phyloP scores from a whole-genome alignment of 2,329 filamentous ascomycete species.

The Whalleya microplaca region DNA sequence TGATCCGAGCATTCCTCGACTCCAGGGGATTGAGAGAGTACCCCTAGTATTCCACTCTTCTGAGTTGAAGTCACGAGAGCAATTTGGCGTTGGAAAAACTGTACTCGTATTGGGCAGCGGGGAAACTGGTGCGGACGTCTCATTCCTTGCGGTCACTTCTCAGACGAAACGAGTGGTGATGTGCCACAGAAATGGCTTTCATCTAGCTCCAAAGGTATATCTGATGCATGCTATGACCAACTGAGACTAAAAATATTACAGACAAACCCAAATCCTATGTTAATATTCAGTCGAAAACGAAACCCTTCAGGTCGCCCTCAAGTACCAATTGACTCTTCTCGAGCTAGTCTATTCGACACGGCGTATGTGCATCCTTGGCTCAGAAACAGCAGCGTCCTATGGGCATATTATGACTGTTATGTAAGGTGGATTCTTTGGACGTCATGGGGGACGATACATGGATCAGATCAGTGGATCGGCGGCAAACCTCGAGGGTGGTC shows the following conservation, averaged over 20 bases:
- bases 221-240: neutral
- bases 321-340: constrained; percentile 51
- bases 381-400: constrained; percentile 46
- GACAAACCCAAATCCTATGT: constrained; percentile 33
- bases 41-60: constrained; percentile 48
- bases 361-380: constrained; percentile 53
- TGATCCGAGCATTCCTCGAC: constrained; percentile 42
- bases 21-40: constrained; percentile 44
- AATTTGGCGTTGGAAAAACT: constrained; percentile 45
- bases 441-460: constrained; percentile 49
- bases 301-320: constrained; percentile 37
- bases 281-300: constrained; percentile 26
- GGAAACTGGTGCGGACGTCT: constrained; percentile 51
- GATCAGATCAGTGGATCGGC: constrained; percentile 53
- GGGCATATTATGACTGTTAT: constrained; percentile 51
- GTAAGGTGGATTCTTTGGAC: constrained; percentile 47
- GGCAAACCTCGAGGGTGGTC: constrained; percentile 43
- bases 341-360: constrained; percentile 55
- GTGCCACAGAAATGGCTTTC: constrained; percentile 51
- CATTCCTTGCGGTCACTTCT: constrained; percentile 49
- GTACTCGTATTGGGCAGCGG: constrained; percentile 49
- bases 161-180: constrained; percentile 46
- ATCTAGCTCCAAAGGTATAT: constrained; percentile 48
- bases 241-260: constrained; percentile 8
- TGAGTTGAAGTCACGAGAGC: constrained; percentile 43